Base-by-base conservation (phyloP, 306 rosid species). In the Prunus salicina region DNA sequence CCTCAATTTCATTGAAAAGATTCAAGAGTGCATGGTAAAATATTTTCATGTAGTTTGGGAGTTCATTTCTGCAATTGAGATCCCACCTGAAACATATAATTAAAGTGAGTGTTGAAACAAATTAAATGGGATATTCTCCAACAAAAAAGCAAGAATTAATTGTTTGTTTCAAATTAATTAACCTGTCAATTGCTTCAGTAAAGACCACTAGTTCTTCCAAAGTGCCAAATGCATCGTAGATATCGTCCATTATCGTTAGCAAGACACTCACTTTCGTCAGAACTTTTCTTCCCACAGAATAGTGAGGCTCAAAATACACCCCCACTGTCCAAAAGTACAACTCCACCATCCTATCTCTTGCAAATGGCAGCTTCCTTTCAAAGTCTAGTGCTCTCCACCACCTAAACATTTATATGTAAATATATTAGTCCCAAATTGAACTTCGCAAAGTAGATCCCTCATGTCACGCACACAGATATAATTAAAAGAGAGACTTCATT, bases 261-360 rank as follows among this genome's bases (percentile, higher is more conserved):
- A 77, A 28, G 3, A 69, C 73, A 2, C 60, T 20, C 0, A 68
- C 25, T 61, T 84, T 84, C 11, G 62, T 68, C 46, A 79, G 0
- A 0, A 85, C 68, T 16, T 16, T 72, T 66, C 96, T 81, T 3
- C 34, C 87, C 6, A 61, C 12, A 3, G 65, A 75, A 46, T 82
- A 77, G 6, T 80, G 32, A 13, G 84, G 82, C 68, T 80, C 87
- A 32, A 77, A 77, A 45, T 45, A 80, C 5, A 79, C 75, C 3
- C 85, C 82, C 18, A 86, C 1, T 32, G 43, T 22, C 92, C 87
- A 88, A 30, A 86, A 84, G 77, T 77, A 84, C 49, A 52, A 47
- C 78, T 90, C 95, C 12, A 84, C 85, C 19, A 86, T 55, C 56
- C 95, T 84, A 58, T 87, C 87, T 53, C 87, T 78, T 2, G 71